Evolutionary conservation across 2,329 filamentous ascomycete genomes (phyloP), one percentile per base, ranked within the genome.

Genomic region (Cylindrodendrum hubeiense): DNA sequence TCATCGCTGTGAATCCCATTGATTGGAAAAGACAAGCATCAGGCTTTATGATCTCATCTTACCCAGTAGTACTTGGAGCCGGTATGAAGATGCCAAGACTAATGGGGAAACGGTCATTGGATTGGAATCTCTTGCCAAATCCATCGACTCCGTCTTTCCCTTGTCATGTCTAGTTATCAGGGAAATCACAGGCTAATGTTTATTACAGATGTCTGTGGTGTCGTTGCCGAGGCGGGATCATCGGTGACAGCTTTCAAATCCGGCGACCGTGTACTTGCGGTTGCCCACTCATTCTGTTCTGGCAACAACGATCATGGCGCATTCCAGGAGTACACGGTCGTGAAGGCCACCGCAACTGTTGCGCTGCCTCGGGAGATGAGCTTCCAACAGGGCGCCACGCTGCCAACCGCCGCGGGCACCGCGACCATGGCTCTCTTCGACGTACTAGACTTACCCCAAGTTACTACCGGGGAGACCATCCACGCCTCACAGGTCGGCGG

Each of bases 291-390:
- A 13, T 58, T 58, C 12, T 13, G 8, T n/a, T 50, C 55, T 6
- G 55, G 55, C 33, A 50, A 58, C 21, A 58, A 58, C 43, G 44
- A 58, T 12, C 28, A 58, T 22, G 55, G 28, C 12, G 55, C 55
- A 34, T 50, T 24, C 22, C 55, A 58, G 12, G 21, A 58, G 1
- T 58, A 39, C 30, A 58, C 55, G 15, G 15, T 58, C 15, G 17
- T 26, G 2, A 49, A 49, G 6, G 30, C 55, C 22, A 1, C 33
- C 15, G 28, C 21, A 7, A 50, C 55, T 39, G 15, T 44, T 24
- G 7, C 9, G 5, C 30, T 58, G 3, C 55, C 55, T 12, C 5
- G 26, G 3, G 30, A n/a, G 2, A 49, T 50, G 17, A 58, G 55
- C 22, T 50, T 58, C 19, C 43, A 58, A 5, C 30, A 58, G n/a